phyloP scores from a whole-genome alignment of 1,284 basidiomycete genomes.

The Ceratobasidium sp. region DNA sequence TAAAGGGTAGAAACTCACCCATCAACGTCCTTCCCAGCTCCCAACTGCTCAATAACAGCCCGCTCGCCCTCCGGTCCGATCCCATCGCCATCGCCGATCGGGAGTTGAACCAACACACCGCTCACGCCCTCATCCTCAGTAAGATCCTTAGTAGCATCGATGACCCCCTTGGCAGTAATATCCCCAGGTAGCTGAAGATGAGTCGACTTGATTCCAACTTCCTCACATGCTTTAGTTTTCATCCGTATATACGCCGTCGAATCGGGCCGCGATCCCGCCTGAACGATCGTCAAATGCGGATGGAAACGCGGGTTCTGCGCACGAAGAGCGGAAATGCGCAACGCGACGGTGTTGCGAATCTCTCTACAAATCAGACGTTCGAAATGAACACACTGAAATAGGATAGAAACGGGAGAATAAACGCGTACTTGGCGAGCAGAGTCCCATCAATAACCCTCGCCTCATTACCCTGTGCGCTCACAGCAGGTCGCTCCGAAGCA shows the following conservation, averaged over 20 bases:
- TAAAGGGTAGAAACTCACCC: conserved; percentile 68
- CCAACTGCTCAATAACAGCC: conserved; percentile 93
- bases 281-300: conserved; percentile 92
- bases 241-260: conserved; percentile 96
- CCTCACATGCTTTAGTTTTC: conserved; percentile 96
- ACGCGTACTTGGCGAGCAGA: conserved; percentile 85
- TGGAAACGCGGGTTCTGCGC: conserved; percentile 84
- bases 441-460: conserved; percentile 88
- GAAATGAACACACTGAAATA: conserved; percentile 43
- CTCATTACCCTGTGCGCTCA: conserved; percentile 2
- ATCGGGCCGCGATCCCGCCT: conserved; percentile 92
- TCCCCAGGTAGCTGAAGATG: conserved; percentile 84
- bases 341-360: conserved; percentile 80
- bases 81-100: conserved; percentile 88
- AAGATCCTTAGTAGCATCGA: conserved; percentile 82
- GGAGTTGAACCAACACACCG: conserved; percentile 98
- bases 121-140: conserved; percentile 88
- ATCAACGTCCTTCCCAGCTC: conserved; percentile 96
- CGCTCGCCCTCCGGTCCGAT: conserved; percentile 89
- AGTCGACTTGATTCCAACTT: conserved; percentile 91
- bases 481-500: conserved; percentile 5
- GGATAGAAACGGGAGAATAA: conserved; percentile 6
- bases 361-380: conserved; percentile 29
- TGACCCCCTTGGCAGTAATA: conserved; percentile 80
- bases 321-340: conserved; percentile 73